Conservation (phyloP, 2,329 filamentous ascomycete species). For the Didymellaceae sp. region DNA sequence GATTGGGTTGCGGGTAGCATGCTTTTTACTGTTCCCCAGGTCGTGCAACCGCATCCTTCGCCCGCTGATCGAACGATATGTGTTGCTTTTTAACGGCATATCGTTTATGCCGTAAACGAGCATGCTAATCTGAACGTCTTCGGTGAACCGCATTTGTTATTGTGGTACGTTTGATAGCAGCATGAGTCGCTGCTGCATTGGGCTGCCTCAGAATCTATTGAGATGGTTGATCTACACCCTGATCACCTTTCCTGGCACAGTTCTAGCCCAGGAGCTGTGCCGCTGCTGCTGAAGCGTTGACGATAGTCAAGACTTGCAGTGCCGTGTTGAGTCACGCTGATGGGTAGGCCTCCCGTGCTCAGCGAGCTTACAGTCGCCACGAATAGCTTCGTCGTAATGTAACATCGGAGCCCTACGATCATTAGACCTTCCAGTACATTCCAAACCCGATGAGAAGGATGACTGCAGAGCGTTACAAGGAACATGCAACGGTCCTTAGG, state of each 20-base stretch:
- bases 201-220: slow-evolving; percentile 8
- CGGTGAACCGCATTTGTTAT: slow-evolving; percentile 14
- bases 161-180: slow-evolving; percentile 11
- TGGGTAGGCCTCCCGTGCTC: background rate
- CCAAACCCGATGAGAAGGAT: background rate
- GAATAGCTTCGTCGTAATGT: background rate
- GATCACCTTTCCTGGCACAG: background rate
- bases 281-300: background rate
- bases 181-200: slow-evolving; percentile 9
- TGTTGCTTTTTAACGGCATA: slow-evolving; percentile 18
- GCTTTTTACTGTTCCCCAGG: slow-evolving; percentile 18
- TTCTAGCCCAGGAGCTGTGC: background rate
- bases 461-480: background rate
- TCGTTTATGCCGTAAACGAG: slow-evolving; percentile 11
- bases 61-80: slow-evolving; percentile 16
- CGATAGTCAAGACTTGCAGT: background rate
- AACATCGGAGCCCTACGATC: no score
- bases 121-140: slow-evolving; percentile 19
- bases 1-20: slow-evolving; percentile 11
- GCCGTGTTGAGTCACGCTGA: background rate
- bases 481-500: slow-evolving; percentile 5
- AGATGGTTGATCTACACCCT: slow-evolving; percentile 4
- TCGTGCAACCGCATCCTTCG: slow-evolving; percentile 20
- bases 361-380: slow-evolving; percentile 3
- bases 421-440: background rate